These are phyloP conservation scores for Orbilia brochopaga DNA, from an alignment of 2,329 filamentous ascomycete species.

Conservation along the genomic window DNA sequence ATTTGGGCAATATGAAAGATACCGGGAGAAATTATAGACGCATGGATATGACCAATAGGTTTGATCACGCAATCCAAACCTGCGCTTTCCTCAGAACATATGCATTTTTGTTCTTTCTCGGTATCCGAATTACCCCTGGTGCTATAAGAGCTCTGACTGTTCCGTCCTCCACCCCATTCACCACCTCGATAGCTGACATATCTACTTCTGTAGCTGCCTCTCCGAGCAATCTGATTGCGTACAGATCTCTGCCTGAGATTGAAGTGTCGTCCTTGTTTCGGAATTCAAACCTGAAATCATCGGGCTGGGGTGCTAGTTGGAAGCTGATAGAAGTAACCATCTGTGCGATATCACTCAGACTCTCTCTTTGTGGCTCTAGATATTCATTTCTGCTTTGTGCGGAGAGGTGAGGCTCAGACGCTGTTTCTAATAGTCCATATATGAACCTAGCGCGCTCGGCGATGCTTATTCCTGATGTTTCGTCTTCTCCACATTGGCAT, in stretches of 20 bases:
- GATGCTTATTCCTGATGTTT: not conserved
- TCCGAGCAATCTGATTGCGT: slow-evolving; percentile 17
- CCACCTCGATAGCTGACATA: slow-evolving; percentile 9
- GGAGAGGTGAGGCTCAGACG: slow-evolving; percentile 13
- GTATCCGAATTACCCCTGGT: slow-evolving; percentile 19
- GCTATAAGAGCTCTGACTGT: slow-evolving; percentile 37
- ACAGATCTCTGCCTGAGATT: not conserved
- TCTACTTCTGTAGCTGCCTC: slow-evolving; percentile 9
- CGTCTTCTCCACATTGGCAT: not conserved
- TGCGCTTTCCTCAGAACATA: slow-evolving; percentile 13
- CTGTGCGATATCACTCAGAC: slow-evolving; percentile 12
- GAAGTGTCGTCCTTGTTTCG: slow-evolving; percentile 20
- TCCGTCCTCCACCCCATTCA: slow-evolving; percentile 22
- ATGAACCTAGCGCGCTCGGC: slow-evolving; percentile 7
- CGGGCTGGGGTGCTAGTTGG: slow-evolving; percentile 16
- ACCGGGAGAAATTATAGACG: not conserved
- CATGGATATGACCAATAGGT: not conserved
- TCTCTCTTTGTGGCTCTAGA: slow-evolving; percentile 2
- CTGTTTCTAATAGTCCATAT: slow-evolving; percentile 11
- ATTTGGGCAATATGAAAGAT: too few species aligned
- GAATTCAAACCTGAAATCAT: slow-evolving; percentile 34
- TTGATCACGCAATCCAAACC: slow-evolving; percentile 21
- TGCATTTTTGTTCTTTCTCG: not conserved
- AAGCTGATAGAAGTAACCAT: slow-evolving; percentile 1
- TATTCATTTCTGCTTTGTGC: not conserved